Conservation (phyloP, 2,329 filamentous ascomycete species). For the Davidsoniella australis region DNA sequence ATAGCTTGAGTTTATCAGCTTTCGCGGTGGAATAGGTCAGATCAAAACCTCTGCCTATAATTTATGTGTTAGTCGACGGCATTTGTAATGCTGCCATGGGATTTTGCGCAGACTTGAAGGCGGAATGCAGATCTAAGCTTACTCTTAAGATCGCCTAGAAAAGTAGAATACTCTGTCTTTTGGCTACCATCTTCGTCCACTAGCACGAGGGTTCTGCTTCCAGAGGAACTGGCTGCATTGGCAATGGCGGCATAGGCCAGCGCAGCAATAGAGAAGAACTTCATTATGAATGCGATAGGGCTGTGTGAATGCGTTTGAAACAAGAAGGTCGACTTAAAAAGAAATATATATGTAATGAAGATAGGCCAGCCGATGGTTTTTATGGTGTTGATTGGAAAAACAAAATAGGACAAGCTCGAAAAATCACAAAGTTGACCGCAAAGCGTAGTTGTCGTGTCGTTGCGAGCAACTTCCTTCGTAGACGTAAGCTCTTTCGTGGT, state of each 20-base stretch:
- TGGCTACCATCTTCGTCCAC: constrained; percentile 60
- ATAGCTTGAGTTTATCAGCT: constrained; percentile 58
- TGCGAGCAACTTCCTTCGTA: background rate
- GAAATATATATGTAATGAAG: background rate
- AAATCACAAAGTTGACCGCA: background rate
- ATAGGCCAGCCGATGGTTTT: too few relatives aligned
- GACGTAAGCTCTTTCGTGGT: constrained; percentile 7
- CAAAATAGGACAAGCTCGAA: background rate
- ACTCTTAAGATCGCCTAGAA: constrained; percentile 59
- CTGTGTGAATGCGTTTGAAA: constrained; percentile 11
- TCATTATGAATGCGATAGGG: constrained; percentile 38
- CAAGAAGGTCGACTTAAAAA: constrained; percentile 7
- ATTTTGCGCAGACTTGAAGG: constrained; percentile 12
- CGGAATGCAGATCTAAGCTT: constrained; percentile 18
- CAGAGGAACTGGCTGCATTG: constrained; percentile 62
- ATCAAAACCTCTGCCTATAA: constrained; percentile 61
- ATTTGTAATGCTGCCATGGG: background rate
- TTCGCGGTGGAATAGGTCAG: constrained; percentile 73
- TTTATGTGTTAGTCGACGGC: constrained; percentile 1
- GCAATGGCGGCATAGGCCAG: constrained; percentile 49
- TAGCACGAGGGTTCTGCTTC: constrained; percentile 67
- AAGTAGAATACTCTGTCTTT: constrained; percentile 67
- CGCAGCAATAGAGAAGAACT: constrained; percentile 54
- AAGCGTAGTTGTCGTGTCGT: background rate
- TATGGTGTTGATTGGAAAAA: background rate